phyloP scores from a whole-genome alignment of 768 basidiomycete genomes.

The Chiua virens region DNA sequence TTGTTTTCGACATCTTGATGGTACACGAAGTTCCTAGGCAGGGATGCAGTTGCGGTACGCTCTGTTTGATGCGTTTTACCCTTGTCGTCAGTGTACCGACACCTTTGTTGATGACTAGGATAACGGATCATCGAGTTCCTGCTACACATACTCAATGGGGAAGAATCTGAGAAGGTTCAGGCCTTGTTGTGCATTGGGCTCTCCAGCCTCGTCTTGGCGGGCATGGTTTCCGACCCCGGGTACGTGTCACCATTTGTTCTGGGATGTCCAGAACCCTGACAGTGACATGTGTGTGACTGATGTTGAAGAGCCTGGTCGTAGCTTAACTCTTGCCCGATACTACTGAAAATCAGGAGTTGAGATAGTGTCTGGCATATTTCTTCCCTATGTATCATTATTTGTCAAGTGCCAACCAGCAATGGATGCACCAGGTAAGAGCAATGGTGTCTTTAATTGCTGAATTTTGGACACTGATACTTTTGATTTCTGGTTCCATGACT shows the following conservation, averaged over 20 bases:
- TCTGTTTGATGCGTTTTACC: neutral
- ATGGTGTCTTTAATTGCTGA: neutral
- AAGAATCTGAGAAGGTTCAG: conserved; percentile 63
- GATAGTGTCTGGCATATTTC: conserved; percentile 86
- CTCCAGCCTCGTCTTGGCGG: conserved; percentile 81
- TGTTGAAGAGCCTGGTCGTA: conserved; percentile 49
- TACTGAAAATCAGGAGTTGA: conserved; percentile 73
- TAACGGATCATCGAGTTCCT: conserved; percentile 68
- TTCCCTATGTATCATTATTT: conserved; percentile 86
- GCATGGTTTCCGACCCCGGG: conserved; percentile 72
- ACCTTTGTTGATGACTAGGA: conserved; percentile 30
- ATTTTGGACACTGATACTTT: no score
- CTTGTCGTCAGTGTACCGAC: neutral
- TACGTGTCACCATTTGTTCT: conserved; percentile 31
- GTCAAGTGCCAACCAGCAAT: conserved; percentile 64
- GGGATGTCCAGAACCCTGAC: neutral
- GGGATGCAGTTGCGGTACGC: conserved; percentile 37
- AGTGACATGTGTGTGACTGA: conserved; percentile 25
- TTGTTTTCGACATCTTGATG: conserved; percentile 86
- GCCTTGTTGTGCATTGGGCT: conserved; percentile 77
- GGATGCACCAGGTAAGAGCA: conserved; percentile 53
- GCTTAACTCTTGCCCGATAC: conserved; percentile 82
- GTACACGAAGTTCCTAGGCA: conserved; percentile 71
- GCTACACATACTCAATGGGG: conserved; percentile 47
- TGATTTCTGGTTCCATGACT: no score